Evolutionary conservation across 2,329 filamentous ascomycete species (phyloP), one percentile per base, ranked within the genome.

Genomic region (Colletotrichum coccodes): DNA sequence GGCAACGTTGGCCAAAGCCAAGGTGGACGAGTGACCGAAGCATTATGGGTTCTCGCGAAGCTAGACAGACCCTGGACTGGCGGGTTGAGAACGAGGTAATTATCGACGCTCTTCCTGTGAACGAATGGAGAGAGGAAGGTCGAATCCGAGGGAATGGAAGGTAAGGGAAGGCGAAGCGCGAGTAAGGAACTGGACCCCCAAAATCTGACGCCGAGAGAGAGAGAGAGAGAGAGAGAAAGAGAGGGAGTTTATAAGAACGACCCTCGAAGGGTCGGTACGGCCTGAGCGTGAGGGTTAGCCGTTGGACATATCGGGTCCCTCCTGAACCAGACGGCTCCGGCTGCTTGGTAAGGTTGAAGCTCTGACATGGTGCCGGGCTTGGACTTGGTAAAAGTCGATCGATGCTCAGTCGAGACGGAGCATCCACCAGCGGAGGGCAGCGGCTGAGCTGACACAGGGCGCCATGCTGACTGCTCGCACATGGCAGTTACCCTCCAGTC

Each of bases 401-500:
- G 50, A 62, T 66, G 50, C 57, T 63, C 57, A 21, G 50, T 28
- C 57, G 38, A 63, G 63, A 62, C 44, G 28, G 40, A 40, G 8
- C 40, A 14, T 32, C 61, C 52, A 21, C 32, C 61, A 38, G 40
- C 50, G 34, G 23, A 57, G 28, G 46, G 28, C 32, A 36, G 28
- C 44, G 63, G 63, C 36, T 53, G 57, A 60, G 63, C 58, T 68
- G 57, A 61, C 57, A 68, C 53, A 47, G 32, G 57, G 42, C 44
- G 38, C 61, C 14, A 56, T 56, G 63, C 67, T 70, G 63, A 68
- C 57, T 61, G 47, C 64, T 62, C 26, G 63, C 57, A 68, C 46
- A 61, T 61, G 57, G 64, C 53, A 68, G 50, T 52, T 58, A 47
- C 34, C 44, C 46, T 61, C n/a, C 26, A 62, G 50, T 36, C 38